phyloP scores from a whole-genome alignment of 345 rosid species.

The Salix dunnii region DNA sequence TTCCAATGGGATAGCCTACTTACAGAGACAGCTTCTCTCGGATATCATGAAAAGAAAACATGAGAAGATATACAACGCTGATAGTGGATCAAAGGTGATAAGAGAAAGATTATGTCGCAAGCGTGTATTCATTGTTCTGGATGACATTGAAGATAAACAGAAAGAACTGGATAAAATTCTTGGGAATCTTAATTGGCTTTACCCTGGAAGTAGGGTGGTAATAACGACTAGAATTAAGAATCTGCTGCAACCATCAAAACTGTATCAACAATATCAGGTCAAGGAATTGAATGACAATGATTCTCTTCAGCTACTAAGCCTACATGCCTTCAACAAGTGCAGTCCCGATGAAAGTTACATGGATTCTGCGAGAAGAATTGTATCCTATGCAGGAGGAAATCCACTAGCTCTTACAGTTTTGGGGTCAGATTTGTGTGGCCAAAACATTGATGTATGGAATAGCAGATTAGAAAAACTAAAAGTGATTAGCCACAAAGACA shows the following conservation, averaged over 20 bases:
- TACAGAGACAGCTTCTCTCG: slow-evolving; percentile 17
- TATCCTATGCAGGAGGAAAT: neutral
- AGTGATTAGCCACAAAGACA: slow-evolving; percentile 4
- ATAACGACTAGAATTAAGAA: slow-evolving; percentile 20
- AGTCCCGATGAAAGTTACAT: neutral
- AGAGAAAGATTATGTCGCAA: neutral
- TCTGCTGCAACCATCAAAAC: slow-evolving; percentile 1
- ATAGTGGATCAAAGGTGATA: neutral
- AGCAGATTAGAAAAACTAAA: slow-evolving; percentile 12
- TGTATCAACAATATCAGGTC: slow-evolving; percentile 5
- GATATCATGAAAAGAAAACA: slow-evolving; percentile 1
- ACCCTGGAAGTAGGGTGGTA: slow-evolving; percentile 18
- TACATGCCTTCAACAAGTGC: neutral
- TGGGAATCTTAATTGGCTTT: slow-evolving; percentile 12
- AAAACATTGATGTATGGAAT: slow-evolving; percentile 10
- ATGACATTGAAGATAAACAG: slow-evolving; percentile 8
- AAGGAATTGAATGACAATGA: slow-evolving; percentile 1
- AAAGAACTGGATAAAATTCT: neutral
- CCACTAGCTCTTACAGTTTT: slow-evolving; percentile 15
- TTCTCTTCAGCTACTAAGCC: slow-evolving; percentile 15
- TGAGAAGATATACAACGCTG: slow-evolving; percentile 4
- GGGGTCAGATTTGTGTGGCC: slow-evolving; percentile 11
- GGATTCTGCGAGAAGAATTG: neutral
- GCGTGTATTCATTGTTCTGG: slow-evolving; percentile 10
- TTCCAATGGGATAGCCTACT: slow-evolving; percentile 5